Base-by-base conservation (phyloP, 495 filamentous ascomycete species). In the Annulohypoxylon bovei region DNA sequence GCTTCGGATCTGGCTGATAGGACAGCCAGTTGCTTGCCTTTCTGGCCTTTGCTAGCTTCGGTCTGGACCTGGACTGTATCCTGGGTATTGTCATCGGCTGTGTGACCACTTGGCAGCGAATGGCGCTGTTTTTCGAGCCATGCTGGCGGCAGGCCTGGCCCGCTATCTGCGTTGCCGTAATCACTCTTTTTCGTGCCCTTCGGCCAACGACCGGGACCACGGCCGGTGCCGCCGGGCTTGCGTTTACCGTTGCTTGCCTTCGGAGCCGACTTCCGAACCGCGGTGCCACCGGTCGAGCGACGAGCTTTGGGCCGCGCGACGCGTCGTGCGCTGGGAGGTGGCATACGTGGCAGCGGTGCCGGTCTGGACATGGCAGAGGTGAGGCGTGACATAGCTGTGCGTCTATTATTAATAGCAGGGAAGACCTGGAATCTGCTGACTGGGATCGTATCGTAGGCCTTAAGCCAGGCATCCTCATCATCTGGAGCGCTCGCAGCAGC, bases 361-460 rank as follows among this genome's bases (percentile, higher is more conserved):
- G 80, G 75, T 14, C 82, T 76, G 1, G 73, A 32, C 14, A 81
- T 58, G 11, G 58, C 62, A n/a, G 75, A 70, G n/a, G 77, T 67
- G 16, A 72, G 59, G 49, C 75, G 75, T 28, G 75, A 71, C 30
- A 77, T 62, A 9, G 37, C 75, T 59, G 23, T 79, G 60, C 62
- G 79, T 60, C 79, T 75, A 23, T 75, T 77, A 22, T 88, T 90
- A n/a, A 93, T 82, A 2, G 91, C 91, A 37, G 94, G 94, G 73
- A 91, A 95, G 49, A 97, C 88, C 72, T 96, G 91, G 77, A 95
- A 97, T 63, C 93, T 86, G 32, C 86, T 90, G 1, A 91, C 85
- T 0, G 93, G 92, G 52, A 97, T 93, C 39, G 83, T 80, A 4
- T 76, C 75, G 63, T 85, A 85, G 16, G 76, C 68, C 20, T 70